Percentiles rank a stretch among this genome's conserved stretches.
These are phyloP conservation scores for Thelonectria blattea DNA, from an alignment of 2,329 filamentous ascomycete genomes.

Conservation along the genomic window DNA sequence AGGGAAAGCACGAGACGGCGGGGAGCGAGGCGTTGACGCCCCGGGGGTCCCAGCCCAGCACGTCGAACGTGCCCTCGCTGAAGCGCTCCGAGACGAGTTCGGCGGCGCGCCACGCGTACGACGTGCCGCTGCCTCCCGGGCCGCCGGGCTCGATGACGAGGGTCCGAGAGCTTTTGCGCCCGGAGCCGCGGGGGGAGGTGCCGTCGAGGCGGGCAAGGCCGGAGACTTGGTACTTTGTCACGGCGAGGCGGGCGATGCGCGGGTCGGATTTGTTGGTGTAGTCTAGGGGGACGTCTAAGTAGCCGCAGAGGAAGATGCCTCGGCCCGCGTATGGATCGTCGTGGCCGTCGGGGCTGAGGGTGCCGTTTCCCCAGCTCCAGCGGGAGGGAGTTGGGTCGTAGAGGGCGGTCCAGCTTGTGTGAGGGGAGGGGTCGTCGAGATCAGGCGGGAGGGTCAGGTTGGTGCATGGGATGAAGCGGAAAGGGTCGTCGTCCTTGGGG, in stretches of 20 bases:
- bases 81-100: slow-evolving; percentile 49
- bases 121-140: slow-evolving; percentile 55
- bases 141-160: slow-evolving; percentile 59
- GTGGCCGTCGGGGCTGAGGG: background rate
- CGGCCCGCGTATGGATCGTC: slow-evolving; percentile 46
- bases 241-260: slow-evolving; percentile 53
- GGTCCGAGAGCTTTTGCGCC: slow-evolving; percentile 52
- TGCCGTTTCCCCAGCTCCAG: slow-evolving; percentile 53
- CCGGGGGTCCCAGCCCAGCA: slow-evolving; percentile 61
- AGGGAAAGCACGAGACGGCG: slow-evolving; percentile 52
- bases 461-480: slow-evolving; percentile 56
- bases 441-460: slow-evolving; percentile 47
- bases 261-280: slow-evolving; percentile 52
- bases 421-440: slow-evolving; percentile 47
- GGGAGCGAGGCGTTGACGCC: slow-evolving; percentile 57
- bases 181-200: slow-evolving; percentile 25
- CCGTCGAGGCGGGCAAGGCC: slow-evolving; percentile 44
- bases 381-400: slow-evolving; percentile 52
- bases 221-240: slow-evolving; percentile 56
- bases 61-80: slow-evolving; percentile 51
- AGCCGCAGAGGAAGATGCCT: slow-evolving; percentile 56
- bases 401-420: slow-evolving; percentile 47
- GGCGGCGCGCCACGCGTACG: slow-evolving; percentile 46
- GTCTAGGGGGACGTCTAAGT: slow-evolving; percentile 55
- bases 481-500: slow-evolving; percentile 50